Conservation (phyloP, 257 asterid genomes). For the Ophiorrhiza pumila region DNA sequence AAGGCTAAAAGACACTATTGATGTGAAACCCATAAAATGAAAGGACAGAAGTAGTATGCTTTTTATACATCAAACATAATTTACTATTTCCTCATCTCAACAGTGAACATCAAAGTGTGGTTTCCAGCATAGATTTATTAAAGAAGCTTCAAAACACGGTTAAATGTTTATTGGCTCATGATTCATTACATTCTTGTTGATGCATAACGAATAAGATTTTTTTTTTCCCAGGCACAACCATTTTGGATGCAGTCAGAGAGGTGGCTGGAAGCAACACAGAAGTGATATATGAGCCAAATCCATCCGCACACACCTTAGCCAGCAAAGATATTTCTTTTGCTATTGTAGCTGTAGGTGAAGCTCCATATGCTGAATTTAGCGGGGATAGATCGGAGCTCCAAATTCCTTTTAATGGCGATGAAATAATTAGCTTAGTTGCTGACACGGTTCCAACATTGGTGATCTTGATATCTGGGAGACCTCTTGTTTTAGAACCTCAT, state of each 20-base stretch:
- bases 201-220: background rate
- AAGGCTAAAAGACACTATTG: background rate
- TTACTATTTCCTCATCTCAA: background rate
- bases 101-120: background rate
- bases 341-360: constrained; percentile 73
- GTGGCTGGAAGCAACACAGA: constrained; percentile 53
- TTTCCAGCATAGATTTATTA: background rate
- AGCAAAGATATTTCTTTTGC: constrained; percentile 60
- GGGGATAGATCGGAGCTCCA: constrained; percentile 68
- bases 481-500: constrained; percentile 56
- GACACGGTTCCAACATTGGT: constrained; percentile 67
- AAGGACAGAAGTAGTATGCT: background rate
- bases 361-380: constrained; percentile 71
- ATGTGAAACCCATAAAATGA: background rate
- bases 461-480: constrained; percentile 74
- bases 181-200: no score
- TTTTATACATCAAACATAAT: background rate
- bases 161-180: background rate
- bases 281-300: constrained; percentile 58
- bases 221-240: constrained; percentile 63
- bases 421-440: constrained; percentile 54
- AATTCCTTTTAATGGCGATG: constrained; percentile 59
- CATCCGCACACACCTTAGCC: constrained; percentile 49
- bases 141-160: background rate
- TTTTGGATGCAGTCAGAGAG: constrained; percentile 73